These are phyloP conservation scores for Citrus maxima DNA, from an alignment of 345 rosid species.

Conservation along the genomic window DNA sequence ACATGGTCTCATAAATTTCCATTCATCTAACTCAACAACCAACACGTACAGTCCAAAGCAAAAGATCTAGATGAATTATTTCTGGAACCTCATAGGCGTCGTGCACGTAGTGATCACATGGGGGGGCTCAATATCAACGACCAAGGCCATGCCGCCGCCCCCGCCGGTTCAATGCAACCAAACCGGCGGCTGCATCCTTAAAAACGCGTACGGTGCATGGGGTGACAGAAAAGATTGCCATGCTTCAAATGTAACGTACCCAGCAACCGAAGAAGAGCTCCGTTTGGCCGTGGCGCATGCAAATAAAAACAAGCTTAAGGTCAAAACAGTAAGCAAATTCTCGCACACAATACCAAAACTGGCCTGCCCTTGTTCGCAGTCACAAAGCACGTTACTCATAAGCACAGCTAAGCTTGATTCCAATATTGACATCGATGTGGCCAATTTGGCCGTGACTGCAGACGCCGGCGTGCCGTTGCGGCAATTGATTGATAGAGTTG, in stretches of 20 bases:
- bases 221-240: slow-evolving; percentile 63
- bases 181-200: slow-evolving; percentile 48
- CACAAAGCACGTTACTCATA: slow-evolving; percentile 42
- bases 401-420: slow-evolving; percentile 58
- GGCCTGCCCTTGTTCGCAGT: slow-evolving; percentile 53
- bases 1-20: neutral
- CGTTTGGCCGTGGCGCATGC: slow-evolving; percentile 59
- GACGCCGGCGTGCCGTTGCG: slow-evolving; percentile 74
- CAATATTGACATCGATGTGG: slow-evolving; percentile 44
- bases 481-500: slow-evolving; percentile 60
- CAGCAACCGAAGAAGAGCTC: slow-evolving; percentile 71
- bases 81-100: neutral
- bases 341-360: slow-evolving; percentile 85
- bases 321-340: slow-evolving; percentile 67
- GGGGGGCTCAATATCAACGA: neutral
- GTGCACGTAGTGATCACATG: neutral
- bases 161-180: slow-evolving; percentile 51
- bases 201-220: slow-evolving; percentile 77
- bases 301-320: slow-evolving; percentile 42
- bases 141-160: slow-evolving; percentile 51
- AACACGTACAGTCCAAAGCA: neutral
- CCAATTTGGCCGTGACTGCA: slow-evolving; percentile 48
- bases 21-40: neutral
- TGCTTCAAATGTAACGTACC: slow-evolving; percentile 46
- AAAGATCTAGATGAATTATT: neutral